Percentiles rank a stretch among this genome's conserved stretches.
These are phyloP conservation scores for Microstegium vimineum DNA, from an alignment of 176 grass and related monocot species.

Conservation along the genomic window DNA sequence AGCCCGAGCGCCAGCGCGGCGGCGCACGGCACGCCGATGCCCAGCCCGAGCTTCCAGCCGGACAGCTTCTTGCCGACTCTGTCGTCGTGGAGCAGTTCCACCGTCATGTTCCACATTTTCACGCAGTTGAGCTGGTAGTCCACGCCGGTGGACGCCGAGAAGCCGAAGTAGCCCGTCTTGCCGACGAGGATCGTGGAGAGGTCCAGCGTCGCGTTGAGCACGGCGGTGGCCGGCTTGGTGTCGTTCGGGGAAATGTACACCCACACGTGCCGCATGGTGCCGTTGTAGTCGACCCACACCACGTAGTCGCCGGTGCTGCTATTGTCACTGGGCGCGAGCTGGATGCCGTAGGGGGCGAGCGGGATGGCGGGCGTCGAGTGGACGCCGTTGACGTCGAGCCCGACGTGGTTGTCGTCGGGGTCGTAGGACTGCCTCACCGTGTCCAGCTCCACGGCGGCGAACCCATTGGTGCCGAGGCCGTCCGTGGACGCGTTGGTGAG, in stretches of 20 bases:
- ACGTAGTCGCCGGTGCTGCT: not conserved
- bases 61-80: not conserved
- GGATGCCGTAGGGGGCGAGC: conserved; percentile 45
- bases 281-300: conserved; percentile 83
- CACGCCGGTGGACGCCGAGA: conserved; percentile 73
- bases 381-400: conserved; percentile 79
- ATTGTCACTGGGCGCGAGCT: conserved; percentile 35
- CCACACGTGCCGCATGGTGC: conserved; percentile 28
- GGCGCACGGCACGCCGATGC: conserved; percentile 35
- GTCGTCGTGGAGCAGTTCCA: conserved; percentile 38
- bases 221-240: conserved; percentile 16
- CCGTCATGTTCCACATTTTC: conserved; percentile 65
- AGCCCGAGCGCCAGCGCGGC: conserved; percentile 29
- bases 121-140: conserved; percentile 83
- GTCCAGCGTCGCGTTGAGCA: conserved; percentile 54
- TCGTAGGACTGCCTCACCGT: conserved; percentile 60
- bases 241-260: conserved; percentile 43
- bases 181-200: conserved; percentile 31
- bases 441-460: conserved; percentile 79
- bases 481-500: conserved; percentile 71
- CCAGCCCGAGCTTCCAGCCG: conserved; percentile 40
- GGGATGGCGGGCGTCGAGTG: not conserved
- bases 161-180: conserved; percentile 60
- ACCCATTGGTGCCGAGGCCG: conserved; percentile 42
- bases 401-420: conserved; percentile 84